Percentiles rank a stretch among this genome's conserved stretches.
Evolutionary conservation across 495 filamentous ascomycete species (phyloP).

Genomic region (Penicillium antarcticum): DNA sequence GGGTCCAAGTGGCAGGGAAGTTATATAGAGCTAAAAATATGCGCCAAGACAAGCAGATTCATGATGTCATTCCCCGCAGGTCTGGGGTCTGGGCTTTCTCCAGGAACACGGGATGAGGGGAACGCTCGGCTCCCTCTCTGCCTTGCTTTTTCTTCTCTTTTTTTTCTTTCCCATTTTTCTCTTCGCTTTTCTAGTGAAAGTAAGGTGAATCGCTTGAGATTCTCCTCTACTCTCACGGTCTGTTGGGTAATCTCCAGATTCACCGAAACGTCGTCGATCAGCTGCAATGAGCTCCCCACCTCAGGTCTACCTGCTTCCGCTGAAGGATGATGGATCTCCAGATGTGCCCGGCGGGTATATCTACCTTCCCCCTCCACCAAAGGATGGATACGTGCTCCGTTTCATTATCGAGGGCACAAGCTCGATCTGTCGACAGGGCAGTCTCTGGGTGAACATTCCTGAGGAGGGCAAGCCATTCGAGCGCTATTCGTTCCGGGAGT

Average conservation of each 20-base stretch:
- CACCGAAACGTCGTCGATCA: neutral
- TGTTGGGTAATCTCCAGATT: neutral
- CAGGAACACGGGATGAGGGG: slow-evolving; percentile 9
- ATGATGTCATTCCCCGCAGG: slow-evolving; percentile 9
- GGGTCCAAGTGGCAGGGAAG: no score
- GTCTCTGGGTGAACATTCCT: slow-evolving; percentile 94
- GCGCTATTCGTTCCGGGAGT: slow-evolving; percentile 75
- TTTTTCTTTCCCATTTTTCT: neutral
- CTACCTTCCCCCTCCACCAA: slow-evolving; percentile 74
- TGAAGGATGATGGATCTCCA: slow-evolving; percentile 90
- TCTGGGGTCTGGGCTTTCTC: slow-evolving; percentile 9
- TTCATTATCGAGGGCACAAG: slow-evolving; percentile 96
- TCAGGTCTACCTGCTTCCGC: slow-evolving; percentile 78
- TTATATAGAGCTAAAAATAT: neutral
- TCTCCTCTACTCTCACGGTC: slow-evolving; percentile 5
- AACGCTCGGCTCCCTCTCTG: neutral
- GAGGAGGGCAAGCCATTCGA: slow-evolving; percentile 68
- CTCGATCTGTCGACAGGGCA: slow-evolving; percentile 90
- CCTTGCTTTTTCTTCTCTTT: slow-evolving; percentile 1
- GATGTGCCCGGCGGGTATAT: slow-evolving; percentile 88
- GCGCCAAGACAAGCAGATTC: slow-evolving; percentile 1
- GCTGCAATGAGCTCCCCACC: slow-evolving; percentile 28
- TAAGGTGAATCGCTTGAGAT: slow-evolving; percentile 3
- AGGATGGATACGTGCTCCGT: slow-evolving; percentile 71
- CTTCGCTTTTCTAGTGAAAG: neutral